phyloP scores from a whole-genome alignment of 257 asterid genomes.

The Nicotiana undulata region DNA sequence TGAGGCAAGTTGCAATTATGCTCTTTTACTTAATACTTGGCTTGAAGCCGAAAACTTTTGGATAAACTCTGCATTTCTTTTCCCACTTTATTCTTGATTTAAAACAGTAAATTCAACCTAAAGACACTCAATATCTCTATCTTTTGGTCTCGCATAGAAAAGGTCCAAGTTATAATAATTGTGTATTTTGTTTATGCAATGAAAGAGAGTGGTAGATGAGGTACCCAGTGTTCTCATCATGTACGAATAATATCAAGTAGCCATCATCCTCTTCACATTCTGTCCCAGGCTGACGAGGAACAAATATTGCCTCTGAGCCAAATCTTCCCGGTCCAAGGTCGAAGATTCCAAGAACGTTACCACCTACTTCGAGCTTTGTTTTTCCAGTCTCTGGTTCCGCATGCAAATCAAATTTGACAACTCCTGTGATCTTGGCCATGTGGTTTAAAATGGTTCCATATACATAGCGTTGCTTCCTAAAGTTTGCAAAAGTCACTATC shows the following conservation, averaged over 20 bases:
- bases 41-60: background rate
- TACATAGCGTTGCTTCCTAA: constrained; percentile 86
- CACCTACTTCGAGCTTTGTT: constrained; percentile 85
- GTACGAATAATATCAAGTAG: constrained; percentile 84
- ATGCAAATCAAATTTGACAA: constrained; percentile 83
- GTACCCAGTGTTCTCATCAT: constrained; percentile 91
- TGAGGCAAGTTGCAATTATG: background rate
- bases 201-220: constrained; percentile 4
- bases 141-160: background rate
- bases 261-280: constrained; percentile 95
- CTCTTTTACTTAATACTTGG: background rate
- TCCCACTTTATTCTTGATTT: background rate
- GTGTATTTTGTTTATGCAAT: background rate
- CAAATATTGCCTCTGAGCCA: constrained; percentile 93
- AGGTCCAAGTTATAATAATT: background rate
- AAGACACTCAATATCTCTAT: background rate
- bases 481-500: constrained; percentile 3
- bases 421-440: constrained; percentile 77
- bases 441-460: constrained; percentile 74
- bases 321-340: constrained; percentile 86
- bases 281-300: constrained; percentile 68
- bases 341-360: constrained; percentile 70
- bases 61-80: background rate
- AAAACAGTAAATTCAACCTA: background rate
- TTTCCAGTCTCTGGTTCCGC: constrained; percentile 72